Percentiles rank a stretch among this genome's conserved stretches.
Evolutionary conservation across 2,329 filamentous ascomycete species (phyloP).

Genomic region (Talaromyces sp.): DNA sequence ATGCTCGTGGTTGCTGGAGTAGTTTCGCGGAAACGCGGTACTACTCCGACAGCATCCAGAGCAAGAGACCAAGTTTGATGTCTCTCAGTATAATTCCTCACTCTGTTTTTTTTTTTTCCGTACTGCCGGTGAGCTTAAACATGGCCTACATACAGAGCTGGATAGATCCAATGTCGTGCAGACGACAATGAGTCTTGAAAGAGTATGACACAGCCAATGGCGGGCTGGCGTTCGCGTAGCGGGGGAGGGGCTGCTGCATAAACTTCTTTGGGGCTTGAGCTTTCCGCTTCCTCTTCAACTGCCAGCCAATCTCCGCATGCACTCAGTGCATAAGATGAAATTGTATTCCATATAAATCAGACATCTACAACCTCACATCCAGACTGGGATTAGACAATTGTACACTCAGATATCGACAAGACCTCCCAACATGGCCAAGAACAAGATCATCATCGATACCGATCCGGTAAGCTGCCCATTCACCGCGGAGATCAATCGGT

Average conservation of each 20-base stretch:
- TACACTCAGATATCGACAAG: background rate
- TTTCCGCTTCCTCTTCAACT: background rate
- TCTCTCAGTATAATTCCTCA: too few relatives aligned
- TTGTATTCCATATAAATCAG: background rate
- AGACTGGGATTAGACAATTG: background rate
- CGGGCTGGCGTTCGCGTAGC: background rate
- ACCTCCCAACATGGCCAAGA: conserved; percentile 47
- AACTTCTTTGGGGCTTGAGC: conserved; percentile 4
- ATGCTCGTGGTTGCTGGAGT: background rate
- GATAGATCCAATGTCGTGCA: background rate
- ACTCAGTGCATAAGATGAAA: background rate
- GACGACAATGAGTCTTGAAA: background rate
- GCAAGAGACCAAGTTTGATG: too few relatives aligned
- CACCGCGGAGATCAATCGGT: background rate
- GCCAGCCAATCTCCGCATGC: background rate
- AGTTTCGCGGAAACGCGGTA: background rate
- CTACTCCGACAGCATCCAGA: background rate
- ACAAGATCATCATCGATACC: conserved; percentile 90
- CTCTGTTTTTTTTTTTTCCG: too few relatives aligned
- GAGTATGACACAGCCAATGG: background rate
- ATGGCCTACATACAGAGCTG: background rate
- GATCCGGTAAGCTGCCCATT: conserved; percentile 65
- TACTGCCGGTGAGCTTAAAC: background rate
- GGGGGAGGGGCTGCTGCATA: conserved; percentile 6
- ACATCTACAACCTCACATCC: background rate